Conservation (phyloP, 1,284 basidiomycete species). For the Malassezia globosa region DNA sequence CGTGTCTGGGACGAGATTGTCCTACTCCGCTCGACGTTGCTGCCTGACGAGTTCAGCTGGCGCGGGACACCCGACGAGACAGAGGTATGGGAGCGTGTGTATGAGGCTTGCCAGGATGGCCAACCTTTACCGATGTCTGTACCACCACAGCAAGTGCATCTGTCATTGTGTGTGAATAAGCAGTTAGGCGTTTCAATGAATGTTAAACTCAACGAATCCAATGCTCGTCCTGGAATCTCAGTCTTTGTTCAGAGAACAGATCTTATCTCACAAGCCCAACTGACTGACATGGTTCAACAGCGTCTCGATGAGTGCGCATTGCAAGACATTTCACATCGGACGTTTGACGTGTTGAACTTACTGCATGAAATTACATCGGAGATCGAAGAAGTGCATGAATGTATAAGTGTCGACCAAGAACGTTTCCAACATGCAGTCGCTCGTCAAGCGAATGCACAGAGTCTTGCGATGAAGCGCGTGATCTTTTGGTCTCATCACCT, state of each 20-base stretch:
- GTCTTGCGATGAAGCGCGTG: conserved; percentile 7
- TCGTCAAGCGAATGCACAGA: neutral
- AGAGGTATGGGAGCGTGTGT: neutral
- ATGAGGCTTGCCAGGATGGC: neutral
- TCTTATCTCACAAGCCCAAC: neutral
- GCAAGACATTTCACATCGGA: neutral
- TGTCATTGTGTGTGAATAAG: conserved; percentile 4
- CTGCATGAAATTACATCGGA: neutral
- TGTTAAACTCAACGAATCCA: neutral
- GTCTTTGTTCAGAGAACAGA: neutral
- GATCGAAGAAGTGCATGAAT: neutral
- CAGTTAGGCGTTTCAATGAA: conserved; percentile 8
- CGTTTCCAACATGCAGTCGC: neutral
- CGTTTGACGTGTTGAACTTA: conserved; percentile 7
- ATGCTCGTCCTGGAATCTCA: neutral
- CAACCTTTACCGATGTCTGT: neutral
- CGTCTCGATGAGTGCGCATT: neutral
- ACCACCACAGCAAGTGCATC: conserved; percentile 1
- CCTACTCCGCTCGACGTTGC: conserved; percentile 6
- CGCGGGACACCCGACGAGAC: conserved; percentile 5
- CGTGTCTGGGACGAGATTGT: conserved; percentile 5
- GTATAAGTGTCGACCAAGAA: neutral
- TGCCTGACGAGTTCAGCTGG: conserved; percentile 12
- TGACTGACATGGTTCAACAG: neutral
- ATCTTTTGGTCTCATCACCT: conserved; percentile 21